Evolutionary conservation across 2,329 filamentous ascomycete species (phyloP).

Genomic region (Hymenoscyphus albidus): DNA sequence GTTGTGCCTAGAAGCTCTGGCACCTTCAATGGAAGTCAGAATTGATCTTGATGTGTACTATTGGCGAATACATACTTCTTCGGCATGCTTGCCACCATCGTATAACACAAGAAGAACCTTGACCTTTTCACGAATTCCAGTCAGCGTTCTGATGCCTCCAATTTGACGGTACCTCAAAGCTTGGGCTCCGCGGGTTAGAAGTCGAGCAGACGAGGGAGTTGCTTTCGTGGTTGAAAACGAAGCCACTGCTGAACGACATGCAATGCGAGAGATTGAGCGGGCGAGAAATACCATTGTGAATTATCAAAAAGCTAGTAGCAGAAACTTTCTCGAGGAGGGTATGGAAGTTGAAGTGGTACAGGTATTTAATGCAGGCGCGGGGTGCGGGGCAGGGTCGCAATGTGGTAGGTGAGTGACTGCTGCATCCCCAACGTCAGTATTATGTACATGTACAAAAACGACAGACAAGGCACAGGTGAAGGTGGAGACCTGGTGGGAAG

Average conservation of each 20-base stretch:
- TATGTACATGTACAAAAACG: neutral
- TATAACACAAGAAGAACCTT: slow-evolving; percentile 94
- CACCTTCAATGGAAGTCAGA: slow-evolving; percentile 44
- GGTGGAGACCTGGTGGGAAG: neutral
- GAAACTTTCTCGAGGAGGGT: neutral
- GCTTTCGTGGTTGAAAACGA: slow-evolving; percentile 24
- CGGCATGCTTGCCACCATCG: slow-evolving; percentile 82
- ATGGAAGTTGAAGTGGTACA: neutral
- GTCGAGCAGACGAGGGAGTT: slow-evolving; percentile 16
- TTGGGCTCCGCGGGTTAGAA: slow-evolving; percentile 22
- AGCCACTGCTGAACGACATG: slow-evolving; percentile 19
- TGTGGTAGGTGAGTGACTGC: neutral
- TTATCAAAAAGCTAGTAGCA: slow-evolving; percentile 1
- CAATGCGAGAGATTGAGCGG: slow-evolving; percentile 31
- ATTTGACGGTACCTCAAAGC: slow-evolving; percentile 22
- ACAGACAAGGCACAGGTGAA: neutral
- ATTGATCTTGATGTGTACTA: slow-evolving; percentile 10
- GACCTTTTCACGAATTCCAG: slow-evolving; percentile 56
- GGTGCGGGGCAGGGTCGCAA: slow-evolving; percentile 6
- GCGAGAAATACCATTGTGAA: slow-evolving; percentile 47
- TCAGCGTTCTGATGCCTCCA: slow-evolving; percentile 35
- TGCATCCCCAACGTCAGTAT: slow-evolving; percentile 2
- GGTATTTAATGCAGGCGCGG: neutral
- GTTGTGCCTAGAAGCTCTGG: slow-evolving; percentile 81
- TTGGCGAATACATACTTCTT: slow-evolving; percentile 50